Evolutionary conservation across 2,329 filamentous ascomycete species (phyloP).

Genomic region (Trichoderma endophyticum): DNA sequence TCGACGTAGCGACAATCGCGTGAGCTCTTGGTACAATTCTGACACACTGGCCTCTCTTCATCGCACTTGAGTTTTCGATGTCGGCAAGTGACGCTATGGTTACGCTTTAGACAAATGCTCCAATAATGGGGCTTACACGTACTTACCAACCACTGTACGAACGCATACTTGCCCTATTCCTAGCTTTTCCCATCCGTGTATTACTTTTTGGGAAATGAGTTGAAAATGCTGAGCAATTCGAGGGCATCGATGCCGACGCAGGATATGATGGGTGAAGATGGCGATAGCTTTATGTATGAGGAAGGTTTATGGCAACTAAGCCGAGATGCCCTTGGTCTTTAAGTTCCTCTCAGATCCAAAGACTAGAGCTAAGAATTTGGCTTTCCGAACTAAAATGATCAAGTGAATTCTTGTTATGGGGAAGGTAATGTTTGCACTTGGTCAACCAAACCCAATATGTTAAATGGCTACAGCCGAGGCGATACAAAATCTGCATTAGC

Average conservation of each 20-base stretch:
- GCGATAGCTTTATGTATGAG: neutral
- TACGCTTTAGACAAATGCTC: neutral
- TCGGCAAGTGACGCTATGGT: neutral
- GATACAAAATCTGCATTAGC: neutral
- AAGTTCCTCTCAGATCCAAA: neutral
- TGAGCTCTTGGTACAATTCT: neutral
- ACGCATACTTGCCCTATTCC: neutral
- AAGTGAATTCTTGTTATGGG: no score
- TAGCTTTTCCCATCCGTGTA: neutral
- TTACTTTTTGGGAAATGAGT: no score
- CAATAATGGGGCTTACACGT: neutral
- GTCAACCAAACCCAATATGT: neutral
- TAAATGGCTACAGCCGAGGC: neutral
- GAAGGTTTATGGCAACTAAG: neutral
- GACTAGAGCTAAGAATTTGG: neutral
- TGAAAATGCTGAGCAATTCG: neutral
- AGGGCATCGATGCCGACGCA: neutral
- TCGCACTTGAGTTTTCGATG: constrained; percentile 7
- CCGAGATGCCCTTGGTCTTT: neutral
- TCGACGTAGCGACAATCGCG: constrained; percentile 1
- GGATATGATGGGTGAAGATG: neutral
- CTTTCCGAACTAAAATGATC: neutral
- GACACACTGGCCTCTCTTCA: neutral
- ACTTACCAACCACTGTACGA: constrained; percentile 5
- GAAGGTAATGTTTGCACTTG: neutral